Percentiles rank a stretch among this genome's conserved stretches.
These are phyloP conservation scores for Alloascoidea hylecoeti DNA, from an alignment of 805 yeast species.

Conservation along the genomic window DNA sequence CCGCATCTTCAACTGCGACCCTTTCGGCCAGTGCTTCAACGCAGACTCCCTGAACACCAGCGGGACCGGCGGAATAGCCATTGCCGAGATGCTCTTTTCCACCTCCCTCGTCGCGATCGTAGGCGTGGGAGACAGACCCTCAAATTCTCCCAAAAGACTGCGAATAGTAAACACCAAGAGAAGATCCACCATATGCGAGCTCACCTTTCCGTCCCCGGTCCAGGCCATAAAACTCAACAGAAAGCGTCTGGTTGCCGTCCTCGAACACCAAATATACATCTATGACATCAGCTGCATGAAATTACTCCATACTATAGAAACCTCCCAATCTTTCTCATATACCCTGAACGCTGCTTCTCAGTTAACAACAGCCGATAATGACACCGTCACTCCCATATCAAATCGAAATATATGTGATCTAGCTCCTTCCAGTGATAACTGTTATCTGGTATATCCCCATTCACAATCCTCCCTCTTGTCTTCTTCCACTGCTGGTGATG, in stretches of 20 bases:
- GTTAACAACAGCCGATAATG: too few relatives aligned
- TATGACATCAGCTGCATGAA: constrained; percentile 89
- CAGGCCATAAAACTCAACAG: constrained; percentile 68
- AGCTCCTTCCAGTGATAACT: constrained; percentile 26
- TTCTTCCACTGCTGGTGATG: constrained; percentile 32
- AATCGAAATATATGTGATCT: constrained; percentile 19
- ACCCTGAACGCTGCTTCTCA: too few relatives aligned
- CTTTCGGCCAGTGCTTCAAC: constrained; percentile 61
- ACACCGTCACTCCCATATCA: too few relatives aligned
- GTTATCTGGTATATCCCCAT: constrained; percentile 41
- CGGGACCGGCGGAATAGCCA: constrained; percentile 9
- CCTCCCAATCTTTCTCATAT: constrained; percentile 25
- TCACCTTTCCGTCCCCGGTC: constrained; percentile 71
- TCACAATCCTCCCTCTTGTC: constrained; percentile 13
- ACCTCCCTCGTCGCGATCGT: constrained; percentile 80
- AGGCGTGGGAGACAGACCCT: constrained; percentile 58
- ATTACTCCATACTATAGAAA: constrained; percentile 57
- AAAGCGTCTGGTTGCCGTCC: constrained; percentile 62
- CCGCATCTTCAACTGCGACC: constrained; percentile 76
- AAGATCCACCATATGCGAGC: constrained; percentile 65
- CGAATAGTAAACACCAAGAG: constrained; percentile 76
- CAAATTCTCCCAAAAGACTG: constrained; percentile 58
- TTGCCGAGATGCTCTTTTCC: constrained; percentile 82
- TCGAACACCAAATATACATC: constrained; percentile 70
- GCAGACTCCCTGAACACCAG: constrained; percentile 16